Conservation (phyloP, 2,329 filamentous ascomycete genomes). For the Mycosphaerelloides madeirae region DNA sequence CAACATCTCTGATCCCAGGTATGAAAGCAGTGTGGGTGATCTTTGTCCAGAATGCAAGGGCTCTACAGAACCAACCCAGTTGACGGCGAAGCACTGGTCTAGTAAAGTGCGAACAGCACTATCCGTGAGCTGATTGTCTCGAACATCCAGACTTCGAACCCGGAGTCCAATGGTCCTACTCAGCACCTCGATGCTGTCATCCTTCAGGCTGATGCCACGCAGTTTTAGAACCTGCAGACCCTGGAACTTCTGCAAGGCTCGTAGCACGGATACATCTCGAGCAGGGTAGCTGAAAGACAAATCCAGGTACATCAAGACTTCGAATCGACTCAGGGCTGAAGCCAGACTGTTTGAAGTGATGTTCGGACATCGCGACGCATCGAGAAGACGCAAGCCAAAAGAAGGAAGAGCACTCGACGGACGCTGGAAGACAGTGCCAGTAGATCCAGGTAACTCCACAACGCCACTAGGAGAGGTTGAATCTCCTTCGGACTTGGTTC, state of each 20-base stretch:
- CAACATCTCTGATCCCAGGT: conserved; percentile 36
- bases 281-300: conserved; percentile 45
- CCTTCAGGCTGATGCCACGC: conserved; percentile 49
- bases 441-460: conserved; percentile 32
- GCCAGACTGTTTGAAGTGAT: conserved; percentile 52
- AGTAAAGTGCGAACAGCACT: conserved; percentile 49
- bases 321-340: conserved; percentile 50
- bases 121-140: conserved; percentile 56
- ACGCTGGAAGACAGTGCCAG: conserved; percentile 17
- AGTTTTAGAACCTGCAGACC: conserved; percentile 56
- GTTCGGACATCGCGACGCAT: conserved; percentile 55
- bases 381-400: conserved; percentile 51
- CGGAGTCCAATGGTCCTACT: conserved; percentile 48
- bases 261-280: conserved; percentile 39
- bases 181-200: conserved; percentile 50
- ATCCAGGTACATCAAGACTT: conserved; percentile 54
- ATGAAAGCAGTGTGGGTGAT: conserved; percentile 31
- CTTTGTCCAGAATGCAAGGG: conserved; percentile 10
- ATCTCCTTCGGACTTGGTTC: conserved; percentile 29
- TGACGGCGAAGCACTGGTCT: conserved; percentile 44
- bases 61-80: not conserved
- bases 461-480: conserved; percentile 15
- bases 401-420: conserved; percentile 17
- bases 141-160: conserved; percentile 53
- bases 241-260: conserved; percentile 42